These are phyloP conservation scores for Pseudohalonectria lignicola DNA, from an alignment of 2,329 filamentous ascomycete genomes.

Conservation along the genomic window DNA sequence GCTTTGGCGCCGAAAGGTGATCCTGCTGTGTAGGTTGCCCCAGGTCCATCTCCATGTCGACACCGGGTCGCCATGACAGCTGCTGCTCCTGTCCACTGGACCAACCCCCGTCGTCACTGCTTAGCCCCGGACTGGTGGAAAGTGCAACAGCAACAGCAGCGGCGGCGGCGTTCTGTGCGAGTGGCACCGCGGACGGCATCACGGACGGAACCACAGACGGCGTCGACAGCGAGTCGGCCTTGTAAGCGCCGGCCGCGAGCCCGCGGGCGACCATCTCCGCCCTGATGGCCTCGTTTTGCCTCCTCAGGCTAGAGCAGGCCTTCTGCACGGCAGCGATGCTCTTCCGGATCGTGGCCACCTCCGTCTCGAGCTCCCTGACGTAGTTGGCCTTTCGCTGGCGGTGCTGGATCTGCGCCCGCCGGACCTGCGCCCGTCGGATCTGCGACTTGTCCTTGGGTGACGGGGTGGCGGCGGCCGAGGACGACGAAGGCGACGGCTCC, in stretches of 20 bases:
- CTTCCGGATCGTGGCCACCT: conserved; percentile 34
- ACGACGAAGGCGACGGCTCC: too few species aligned
- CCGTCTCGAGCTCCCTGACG: conserved; percentile 40
- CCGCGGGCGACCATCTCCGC: conserved; percentile 17
- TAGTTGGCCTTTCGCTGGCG: conserved; percentile 46
- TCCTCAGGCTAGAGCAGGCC: conserved; percentile 23
- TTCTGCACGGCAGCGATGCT: conserved; percentile 29
- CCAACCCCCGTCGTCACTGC: conserved; percentile 4
- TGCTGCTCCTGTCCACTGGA: conserved; percentile 2
- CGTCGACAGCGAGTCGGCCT: background rate
- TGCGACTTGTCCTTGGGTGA: conserved; percentile 27
- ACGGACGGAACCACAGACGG: background rate
- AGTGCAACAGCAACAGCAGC: too few species aligned
- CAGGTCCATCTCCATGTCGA: too few species aligned
- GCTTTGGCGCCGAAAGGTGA: background rate
- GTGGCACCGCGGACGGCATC: conserved; percentile 2
- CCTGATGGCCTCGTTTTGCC: conserved; percentile 32
- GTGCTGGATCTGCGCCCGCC: conserved; percentile 42
- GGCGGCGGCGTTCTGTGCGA: too few species aligned
- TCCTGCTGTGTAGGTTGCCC: background rate
- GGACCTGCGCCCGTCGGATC: conserved; percentile 37
- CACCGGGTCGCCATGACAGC: background rate
- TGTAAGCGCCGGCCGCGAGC: background rate
- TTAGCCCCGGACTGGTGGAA: conserved; percentile 3
- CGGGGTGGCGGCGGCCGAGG: too few species aligned